A percentile compares a stretch with the other conserved stretches of the same genome.
These are phyloP conservation scores for Fraxinus albicans DNA, from an alignment of 305 asterid genomes.

Conservation along the genomic window DNA sequence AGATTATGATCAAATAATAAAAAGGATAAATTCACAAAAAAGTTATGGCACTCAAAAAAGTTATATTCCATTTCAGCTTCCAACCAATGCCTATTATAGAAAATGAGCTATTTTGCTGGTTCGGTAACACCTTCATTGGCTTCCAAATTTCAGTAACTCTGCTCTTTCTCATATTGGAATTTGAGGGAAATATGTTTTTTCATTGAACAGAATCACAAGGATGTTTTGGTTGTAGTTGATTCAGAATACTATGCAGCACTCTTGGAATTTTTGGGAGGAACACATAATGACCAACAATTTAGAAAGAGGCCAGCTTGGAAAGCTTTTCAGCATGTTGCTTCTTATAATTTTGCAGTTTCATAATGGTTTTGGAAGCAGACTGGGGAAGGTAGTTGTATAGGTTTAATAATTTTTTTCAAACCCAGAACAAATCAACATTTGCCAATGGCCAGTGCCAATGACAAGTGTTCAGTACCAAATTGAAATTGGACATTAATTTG, in stretches of 20 bases:
- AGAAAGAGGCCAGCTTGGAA: constrained; percentile 83
- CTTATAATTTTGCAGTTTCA: constrained; percentile 95
- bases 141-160: neutral
- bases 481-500: neutral
- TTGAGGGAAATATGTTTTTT: constrained; percentile 7
- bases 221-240: constrained; percentile 93
- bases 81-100: neutral
- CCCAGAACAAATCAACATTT: constrained; percentile 1
- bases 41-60: no score
- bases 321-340: constrained; percentile 94
- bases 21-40: neutral
- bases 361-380: constrained; percentile 97
- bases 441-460: neutral
- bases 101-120: neutral
- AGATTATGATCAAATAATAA: neutral
- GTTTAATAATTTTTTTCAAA: constrained; percentile 7
- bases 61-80: neutral
- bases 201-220: constrained; percentile 77
- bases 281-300: constrained; percentile 57
- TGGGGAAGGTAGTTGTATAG: constrained; percentile 52
- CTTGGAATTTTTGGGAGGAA: constrained; percentile 61
- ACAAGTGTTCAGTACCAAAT: constrained; percentile 2
- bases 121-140: constrained; percentile 14
- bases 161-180: neutral
- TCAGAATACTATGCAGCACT: constrained; percentile 76